Base-by-base conservation (phyloP, 306 rosid species). In the Rosa lucieae region DNA sequence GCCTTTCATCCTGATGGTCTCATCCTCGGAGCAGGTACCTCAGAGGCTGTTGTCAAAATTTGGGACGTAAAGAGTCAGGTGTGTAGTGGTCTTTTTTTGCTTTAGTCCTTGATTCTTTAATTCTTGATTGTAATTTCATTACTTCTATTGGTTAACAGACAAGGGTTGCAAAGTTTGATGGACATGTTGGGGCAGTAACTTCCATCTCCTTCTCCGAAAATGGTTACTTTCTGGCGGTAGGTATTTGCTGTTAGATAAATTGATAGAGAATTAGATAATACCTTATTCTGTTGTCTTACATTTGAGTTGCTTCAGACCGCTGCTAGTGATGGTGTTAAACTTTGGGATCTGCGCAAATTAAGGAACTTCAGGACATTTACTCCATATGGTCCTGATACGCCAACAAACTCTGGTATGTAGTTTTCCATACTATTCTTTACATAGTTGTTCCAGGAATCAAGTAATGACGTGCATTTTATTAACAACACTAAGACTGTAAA, bases 61-160 rank as follows among this genome's bases (percentile, higher is more conserved):
- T 96, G 99, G 99, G 99, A 96, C 80, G 98, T 96, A 61, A 96
- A 96, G 86, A 92, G 94, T 88, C 99, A 96, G 97, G 99, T 93
- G 77, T 51, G 39, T n/a, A 78, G 39, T 68, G 43, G 58, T 62
- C 32, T 75, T 51, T 48, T 61, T 58, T 29, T 73, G 10, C 46
- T 29, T 73, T 61, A 26, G 11, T 35, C 23, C 6, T 67, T 68
- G 15, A 17, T 73, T 70, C 59, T 75, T 47, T 21, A 21, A 39
- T 14, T 68, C 70, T 70, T 20, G 70, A 62, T 70, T 47, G 21
- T 40, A 73, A 32, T n/a, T 65, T 72, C 15, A 9, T 21, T 72
- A 40, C 42, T 83, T 79, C 11, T 68, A 55, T 80, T 79, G 49
- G 78, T 89, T 73, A 80, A 78, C 86, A 94, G 98, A 87, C 94